Evolutionary conservation across 805 yeast genomes (phyloP).

Genomic region (Phaffomyces opuntiae): DNA sequence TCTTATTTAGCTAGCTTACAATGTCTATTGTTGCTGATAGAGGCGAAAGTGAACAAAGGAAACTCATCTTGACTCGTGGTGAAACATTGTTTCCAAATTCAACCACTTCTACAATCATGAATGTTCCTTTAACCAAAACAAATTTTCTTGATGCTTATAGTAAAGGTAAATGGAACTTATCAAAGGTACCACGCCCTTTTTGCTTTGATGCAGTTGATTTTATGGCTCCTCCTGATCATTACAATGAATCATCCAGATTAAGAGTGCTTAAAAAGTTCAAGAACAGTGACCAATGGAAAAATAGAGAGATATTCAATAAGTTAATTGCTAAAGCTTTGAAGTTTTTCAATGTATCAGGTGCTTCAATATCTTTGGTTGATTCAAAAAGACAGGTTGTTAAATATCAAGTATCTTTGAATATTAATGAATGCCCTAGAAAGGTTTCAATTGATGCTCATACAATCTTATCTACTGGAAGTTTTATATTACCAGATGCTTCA

Average conservation of each 20-base stretch:
- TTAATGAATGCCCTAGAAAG: constrained; percentile 44
- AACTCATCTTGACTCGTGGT: constrained; percentile 1
- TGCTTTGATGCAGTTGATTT: constrained; percentile 40
- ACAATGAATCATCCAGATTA: constrained; percentile 40
- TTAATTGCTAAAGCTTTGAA: constrained; percentile 33
- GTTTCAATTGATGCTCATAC: constrained; percentile 66
- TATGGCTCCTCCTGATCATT: constrained; percentile 54
- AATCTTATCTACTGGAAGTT: constrained; percentile 47
- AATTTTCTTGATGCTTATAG: constrained; percentile 52
- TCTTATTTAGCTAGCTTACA: no score
- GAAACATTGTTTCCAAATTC: constrained; percentile 11
- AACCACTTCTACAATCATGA: constrained; percentile 4
- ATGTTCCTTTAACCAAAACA: constrained; percentile 38
- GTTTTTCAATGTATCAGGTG: constrained; percentile 41
- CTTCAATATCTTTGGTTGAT: constrained; percentile 52
- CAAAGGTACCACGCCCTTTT: constrained; percentile 48
- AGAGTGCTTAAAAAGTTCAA: constrained; percentile 35
- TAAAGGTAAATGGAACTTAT: constrained; percentile 49
- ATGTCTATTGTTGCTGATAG: neutral
- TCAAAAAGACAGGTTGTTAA: constrained; percentile 41
- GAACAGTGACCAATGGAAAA: constrained; percentile 44
- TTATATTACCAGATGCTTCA: constrained; percentile 52
- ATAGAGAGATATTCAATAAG: constrained; percentile 31
- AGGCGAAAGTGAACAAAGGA: neutral
- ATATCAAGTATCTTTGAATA: constrained; percentile 39